phyloP scores from a whole-genome alignment of 805 yeast genomes.

The Brettanomyces naardenensis region DNA sequence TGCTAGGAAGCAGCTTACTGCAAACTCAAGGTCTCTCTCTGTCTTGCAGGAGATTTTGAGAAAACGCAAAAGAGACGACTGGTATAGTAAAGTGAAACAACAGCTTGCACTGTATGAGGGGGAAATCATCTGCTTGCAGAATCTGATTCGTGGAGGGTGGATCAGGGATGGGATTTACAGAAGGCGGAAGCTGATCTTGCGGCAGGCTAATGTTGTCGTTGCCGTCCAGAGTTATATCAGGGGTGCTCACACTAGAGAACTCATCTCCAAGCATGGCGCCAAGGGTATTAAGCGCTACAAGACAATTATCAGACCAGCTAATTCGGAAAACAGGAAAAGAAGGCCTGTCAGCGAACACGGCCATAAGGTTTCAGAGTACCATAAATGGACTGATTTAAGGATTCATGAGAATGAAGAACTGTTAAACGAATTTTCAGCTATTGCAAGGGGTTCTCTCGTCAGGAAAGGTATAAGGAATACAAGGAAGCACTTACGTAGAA shows the following conservation, averaged over 20 bases:
- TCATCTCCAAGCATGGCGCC: neutral
- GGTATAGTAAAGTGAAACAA: constrained; percentile 11
- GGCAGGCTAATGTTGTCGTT: constrained; percentile 18
- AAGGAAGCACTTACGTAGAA: constrained; percentile 12
- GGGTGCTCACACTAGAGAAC: constrained; percentile 28
- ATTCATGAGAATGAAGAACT: constrained; percentile 25
- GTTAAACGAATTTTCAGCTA: constrained; percentile 33
- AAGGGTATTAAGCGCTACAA: neutral
- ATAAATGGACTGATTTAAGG: neutral
- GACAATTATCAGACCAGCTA: neutral
- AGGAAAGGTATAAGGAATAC: constrained; percentile 23
- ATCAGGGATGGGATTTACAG: constrained; percentile 14
- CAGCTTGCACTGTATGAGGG: constrained; percentile 12
- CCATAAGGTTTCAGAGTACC: neutral
- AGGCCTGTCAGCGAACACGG: neutral
- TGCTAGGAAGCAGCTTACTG: constrained; percentile 16
- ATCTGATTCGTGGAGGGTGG: constrained; percentile 26
- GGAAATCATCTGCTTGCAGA: constrained; percentile 26
- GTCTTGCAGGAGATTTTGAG: constrained; percentile 33
- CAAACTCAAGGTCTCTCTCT: neutral
- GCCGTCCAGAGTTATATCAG: constrained; percentile 37
- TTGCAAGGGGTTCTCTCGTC: constrained; percentile 34
- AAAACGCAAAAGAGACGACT: constrained; percentile 17
- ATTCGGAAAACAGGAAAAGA: neutral
- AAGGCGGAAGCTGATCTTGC: constrained; percentile 12